Evolutionary conservation across 2,329 filamentous ascomycete genomes (phyloP).

Genomic region (Ceratocystis albifundus): DNA sequence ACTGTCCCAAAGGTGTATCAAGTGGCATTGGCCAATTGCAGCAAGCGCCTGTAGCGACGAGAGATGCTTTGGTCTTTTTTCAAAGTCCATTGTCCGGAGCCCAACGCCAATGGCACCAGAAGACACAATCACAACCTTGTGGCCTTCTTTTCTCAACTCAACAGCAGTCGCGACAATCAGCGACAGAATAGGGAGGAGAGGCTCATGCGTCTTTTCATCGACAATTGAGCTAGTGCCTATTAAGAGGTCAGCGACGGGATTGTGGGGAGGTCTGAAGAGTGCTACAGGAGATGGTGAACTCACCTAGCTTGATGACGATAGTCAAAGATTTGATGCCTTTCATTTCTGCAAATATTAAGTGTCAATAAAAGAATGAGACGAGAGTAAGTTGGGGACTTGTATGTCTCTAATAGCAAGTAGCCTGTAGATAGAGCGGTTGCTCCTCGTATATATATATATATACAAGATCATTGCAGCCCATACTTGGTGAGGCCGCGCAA

Average conservation of each 20-base stretch:
- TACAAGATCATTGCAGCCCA: background rate
- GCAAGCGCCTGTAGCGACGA: constrained; percentile 86
- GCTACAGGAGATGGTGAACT: constrained; percentile 27
- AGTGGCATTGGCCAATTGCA: constrained; percentile 86
- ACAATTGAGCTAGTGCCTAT: constrained; percentile 97
- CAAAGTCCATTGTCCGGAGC: constrained; percentile 76
- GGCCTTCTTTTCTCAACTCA: constrained; percentile 76
- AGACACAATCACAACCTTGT: constrained; percentile 89
- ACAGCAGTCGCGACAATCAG: constrained; percentile 91
- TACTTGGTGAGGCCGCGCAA: background rate
- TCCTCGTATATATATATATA: background rate
- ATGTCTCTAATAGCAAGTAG: too few species aligned
- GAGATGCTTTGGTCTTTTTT: constrained; percentile 78
- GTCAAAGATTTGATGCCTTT: constrained; percentile 55
- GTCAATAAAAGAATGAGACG: background rate
- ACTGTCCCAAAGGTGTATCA: constrained; percentile 93
- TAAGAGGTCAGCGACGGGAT: constrained; percentile 10
- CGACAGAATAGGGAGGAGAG: constrained; percentile 78
- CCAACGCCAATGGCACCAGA: constrained; percentile 95
- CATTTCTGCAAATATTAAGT: constrained; percentile 39
- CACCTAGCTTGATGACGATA: constrained; percentile 82
- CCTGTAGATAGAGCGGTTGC: background rate
- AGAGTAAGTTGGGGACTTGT: background rate
- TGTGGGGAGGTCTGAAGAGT: background rate
- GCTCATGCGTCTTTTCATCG: constrained; percentile 88